A percentile compares a stretch with the other conserved stretches of the same genome.
Evolutionary conservation across 257 asterid species (phyloP).

Genomic region (Penstemon newberryi): DNA sequence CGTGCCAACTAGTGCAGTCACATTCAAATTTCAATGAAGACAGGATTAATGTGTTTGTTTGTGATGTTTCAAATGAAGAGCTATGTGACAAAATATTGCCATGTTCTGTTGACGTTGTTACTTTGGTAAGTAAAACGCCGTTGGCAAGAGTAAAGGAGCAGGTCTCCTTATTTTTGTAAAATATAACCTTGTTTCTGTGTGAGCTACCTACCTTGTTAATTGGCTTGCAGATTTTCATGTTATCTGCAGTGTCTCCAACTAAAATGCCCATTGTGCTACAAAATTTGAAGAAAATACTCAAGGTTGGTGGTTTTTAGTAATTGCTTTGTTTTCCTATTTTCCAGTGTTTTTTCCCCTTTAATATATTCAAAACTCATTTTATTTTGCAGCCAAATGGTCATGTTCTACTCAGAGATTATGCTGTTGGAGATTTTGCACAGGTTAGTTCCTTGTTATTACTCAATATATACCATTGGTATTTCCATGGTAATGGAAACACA

Average conservation of each 20-base stretch:
- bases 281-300: slow-evolving; percentile 67
- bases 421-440: slow-evolving; percentile 77
- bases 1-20: slow-evolving; percentile 49
- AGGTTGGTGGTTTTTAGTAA: slow-evolving; percentile 40
- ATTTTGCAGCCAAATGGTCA: slow-evolving; percentile 73
- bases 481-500: neutral
- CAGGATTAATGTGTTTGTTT: slow-evolving; percentile 53
- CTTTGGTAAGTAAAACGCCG: slow-evolving; percentile 57
- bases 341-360: neutral
- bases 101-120: slow-evolving; percentile 68
- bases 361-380: slow-evolving; percentile 24
- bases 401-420: slow-evolving; percentile 76
- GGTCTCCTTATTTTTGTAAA: slow-evolving; percentile 6
- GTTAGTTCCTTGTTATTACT: slow-evolving; percentile 39
- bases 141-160: slow-evolving; percentile 9
- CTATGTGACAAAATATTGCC: slow-evolving; percentile 48
- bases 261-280: slow-evolving; percentile 66
- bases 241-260: slow-evolving; percentile 86
- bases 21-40: slow-evolving; percentile 45
- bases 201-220: slow-evolving; percentile 30
- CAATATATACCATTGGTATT: slow-evolving; percentile 7
- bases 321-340: slow-evolving; percentile 16
- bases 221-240: slow-evolving; percentile 63
- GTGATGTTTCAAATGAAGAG: slow-evolving; percentile 73
- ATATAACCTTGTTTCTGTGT: slow-evolving; percentile 14